These are phyloP conservation scores for Corchorus capsularis DNA, from an alignment of 345 rosid species.

Conservation along the genomic window DNA sequence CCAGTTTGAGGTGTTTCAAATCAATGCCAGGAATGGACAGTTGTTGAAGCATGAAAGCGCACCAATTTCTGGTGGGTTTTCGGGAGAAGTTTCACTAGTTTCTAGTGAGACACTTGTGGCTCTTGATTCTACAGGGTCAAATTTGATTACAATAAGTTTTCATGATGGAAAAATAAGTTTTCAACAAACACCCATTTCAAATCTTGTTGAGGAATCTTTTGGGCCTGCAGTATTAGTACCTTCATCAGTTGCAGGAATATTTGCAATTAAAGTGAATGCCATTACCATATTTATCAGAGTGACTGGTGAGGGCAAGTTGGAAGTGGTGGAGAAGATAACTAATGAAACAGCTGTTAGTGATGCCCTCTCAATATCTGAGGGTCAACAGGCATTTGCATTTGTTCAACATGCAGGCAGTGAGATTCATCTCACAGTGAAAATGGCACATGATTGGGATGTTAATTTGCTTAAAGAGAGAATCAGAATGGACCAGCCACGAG, in stretches of 20 bases:
- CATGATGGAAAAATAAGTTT: constrained; percentile 55
- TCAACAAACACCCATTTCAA: constrained; percentile 54
- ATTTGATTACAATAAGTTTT: constrained; percentile 57
- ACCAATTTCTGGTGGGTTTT: constrained; percentile 69
- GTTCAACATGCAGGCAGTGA: constrained; percentile 60
- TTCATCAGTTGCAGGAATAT: constrained; percentile 53
- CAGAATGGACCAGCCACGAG: constrained; percentile 69
- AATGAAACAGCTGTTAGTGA: constrained; percentile 73
- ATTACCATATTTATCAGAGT: constrained; percentile 52
- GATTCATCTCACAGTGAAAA: constrained; percentile 77
- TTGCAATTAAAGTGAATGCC: constrained; percentile 53
- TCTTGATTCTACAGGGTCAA: constrained; percentile 65
- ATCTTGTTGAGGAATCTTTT: constrained; percentile 50
- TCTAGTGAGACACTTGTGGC: constrained; percentile 66
- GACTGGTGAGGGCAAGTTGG: constrained; percentile 59
- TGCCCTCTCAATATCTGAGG: constrained; percentile 66
- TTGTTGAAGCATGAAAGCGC: constrained; percentile 60
- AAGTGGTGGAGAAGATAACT: constrained; percentile 59
- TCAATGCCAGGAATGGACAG: constrained; percentile 74
- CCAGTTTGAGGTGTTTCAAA: constrained; percentile 60
- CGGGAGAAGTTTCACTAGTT: constrained; percentile 60
- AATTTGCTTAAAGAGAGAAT: constrained; percentile 75
- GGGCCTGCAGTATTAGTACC: constrained; percentile 62
- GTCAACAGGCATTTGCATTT: constrained; percentile 67
- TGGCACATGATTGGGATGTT: constrained; percentile 59